Base-by-base conservation (phyloP, 1,139 yeast genomes). In the Zygoascus hellenicus region DNA sequence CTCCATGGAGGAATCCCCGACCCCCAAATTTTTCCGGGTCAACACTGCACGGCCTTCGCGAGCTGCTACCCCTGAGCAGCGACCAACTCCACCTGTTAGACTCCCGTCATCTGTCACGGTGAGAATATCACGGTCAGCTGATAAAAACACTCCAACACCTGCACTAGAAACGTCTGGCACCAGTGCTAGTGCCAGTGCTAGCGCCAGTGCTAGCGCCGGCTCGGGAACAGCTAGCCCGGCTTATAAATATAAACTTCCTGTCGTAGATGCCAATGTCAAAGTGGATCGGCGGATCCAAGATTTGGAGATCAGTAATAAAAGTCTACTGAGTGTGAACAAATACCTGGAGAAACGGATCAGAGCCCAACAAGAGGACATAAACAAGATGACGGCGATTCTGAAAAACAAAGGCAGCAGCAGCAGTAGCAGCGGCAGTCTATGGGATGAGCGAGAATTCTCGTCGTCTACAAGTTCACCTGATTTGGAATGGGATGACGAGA, bases 221-320 rank as follows among this genome's bases (percentile, higher is more conserved):
- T n/a, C n/a, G n/a, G n/a, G n/a, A n/a, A n/a, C n/a, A n/a, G 40
- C 45, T 1, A 22, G 26, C 7, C 26, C 26, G 4, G 4, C 26
- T 22, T 22, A 22, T 22, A 33, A 34, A 10, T 36, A 42, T n/a
- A 34, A 28, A 29, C 14, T 42, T 28, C 28, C n/a, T 13, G 29
- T 33, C 5, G 14, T 26, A 5, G 36, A 17, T 28, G 14, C 32
- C 10, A 22, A 19, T 10, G 61, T 58, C 2, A 51, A 62, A 32
- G 50, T 57, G 3, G 60, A 58, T 19, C 53, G 65, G 14, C 60
- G 59, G 45, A 54, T 61, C 7, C 49, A 54, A 53, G 65, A 62
- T 38, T 43, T 62, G 45, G 64, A 62, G 48, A 61, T 62, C 13
- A 55, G 64, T 7, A 62, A 62, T 49, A 48, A 54, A 17, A 59